These are phyloP conservation scores for Fusarium guadeloupense DNA, from an alignment of 2,329 filamentous ascomycete genomes.

Conservation along the genomic window DNA sequence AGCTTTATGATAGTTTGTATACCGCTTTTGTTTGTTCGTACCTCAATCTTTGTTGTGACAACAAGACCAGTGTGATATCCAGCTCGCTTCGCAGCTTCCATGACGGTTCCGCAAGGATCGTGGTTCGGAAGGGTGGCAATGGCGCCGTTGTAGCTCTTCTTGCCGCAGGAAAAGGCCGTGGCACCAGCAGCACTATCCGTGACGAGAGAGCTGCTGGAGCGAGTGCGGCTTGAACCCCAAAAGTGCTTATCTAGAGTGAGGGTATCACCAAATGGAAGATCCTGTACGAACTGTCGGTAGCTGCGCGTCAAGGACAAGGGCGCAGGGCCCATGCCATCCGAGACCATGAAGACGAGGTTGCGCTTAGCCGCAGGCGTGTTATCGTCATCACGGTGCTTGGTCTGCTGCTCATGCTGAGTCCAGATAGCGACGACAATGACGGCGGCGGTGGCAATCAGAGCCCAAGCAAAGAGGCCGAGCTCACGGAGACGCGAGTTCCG, in stretches of 20 bases:
- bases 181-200: slow-evolving; percentile 98
- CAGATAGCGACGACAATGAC: slow-evolving; percentile 83
- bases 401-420: slow-evolving; percentile 74
- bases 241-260: slow-evolving; percentile 87
- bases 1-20: neutral
- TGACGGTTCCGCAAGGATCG: slow-evolving; percentile 86
- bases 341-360: slow-evolving; percentile 99
- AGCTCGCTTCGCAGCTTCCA: slow-evolving; percentile 91
- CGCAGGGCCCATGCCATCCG: slow-evolving; percentile 96
- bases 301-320: slow-evolving; percentile 86
- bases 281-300: slow-evolving; percentile 81
- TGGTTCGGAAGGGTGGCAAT: slow-evolving; percentile 89
- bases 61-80: slow-evolving; percentile 94
- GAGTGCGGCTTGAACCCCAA: slow-evolving; percentile 88
- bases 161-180: slow-evolving; percentile 91
- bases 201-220: slow-evolving; percentile 83
- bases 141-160: slow-evolving; percentile 96
- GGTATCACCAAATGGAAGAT: slow-evolving; percentile 77
- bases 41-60: slow-evolving; percentile 75
- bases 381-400: slow-evolving; percentile 47
- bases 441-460: slow-evolving; percentile 78
- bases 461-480: slow-evolving; percentile 82
- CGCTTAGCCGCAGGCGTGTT: slow-evolving; percentile 71
- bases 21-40: neutral
- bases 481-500: slow-evolving; percentile 68